Evolutionary conservation across 169 alveolate species (phyloP).

Genomic region (Cryptosporidium ryanae): DNA sequence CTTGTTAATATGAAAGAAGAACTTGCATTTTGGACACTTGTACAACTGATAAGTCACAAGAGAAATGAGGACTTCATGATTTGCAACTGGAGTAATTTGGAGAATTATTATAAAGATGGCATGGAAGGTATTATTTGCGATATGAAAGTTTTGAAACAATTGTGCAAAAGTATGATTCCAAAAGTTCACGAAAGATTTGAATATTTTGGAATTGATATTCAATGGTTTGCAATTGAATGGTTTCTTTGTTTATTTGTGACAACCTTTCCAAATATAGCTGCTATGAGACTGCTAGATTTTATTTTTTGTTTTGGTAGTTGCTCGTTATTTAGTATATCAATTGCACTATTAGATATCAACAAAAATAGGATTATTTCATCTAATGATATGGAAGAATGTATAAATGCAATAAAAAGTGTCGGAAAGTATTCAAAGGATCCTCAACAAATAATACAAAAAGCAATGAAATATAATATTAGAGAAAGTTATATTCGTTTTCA

Average conservation of each 20-base stretch:
- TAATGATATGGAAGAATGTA: slow-evolving; percentile 33
- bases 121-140: slow-evolving; percentile 63
- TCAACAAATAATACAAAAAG: slow-evolving; percentile 11
- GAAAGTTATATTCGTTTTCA: not conserved
- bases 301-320: slow-evolving; percentile 56
- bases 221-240: slow-evolving; percentile 75
- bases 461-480: slow-evolving; percentile 32
- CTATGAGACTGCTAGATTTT: slow-evolving; percentile 24
- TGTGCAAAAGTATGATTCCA: slow-evolving; percentile 34
- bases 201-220: slow-evolving; percentile 26
- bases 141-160: slow-evolving; percentile 9
- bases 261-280: slow-evolving; percentile 30
- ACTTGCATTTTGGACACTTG: slow-evolving; percentile 80
- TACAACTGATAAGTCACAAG: slow-evolving; percentile 23
- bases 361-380: slow-evolving; percentile 24
- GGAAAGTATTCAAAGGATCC: slow-evolving; percentile 12
- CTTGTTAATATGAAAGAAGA: slow-evolving; percentile 85
- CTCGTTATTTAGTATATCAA: slow-evolving; percentile 35
- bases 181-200: slow-evolving; percentile 27
- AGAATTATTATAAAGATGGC: slow-evolving; percentile 25
- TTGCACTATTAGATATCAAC: slow-evolving; percentile 63
- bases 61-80: slow-evolving; percentile 23
- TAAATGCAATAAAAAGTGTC: slow-evolving; percentile 12
- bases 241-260: slow-evolving; percentile 65
- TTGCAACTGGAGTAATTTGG: slow-evolving; percentile 14